Evolutionary conservation across 176 grass and related monocot species (phyloP).

Genomic region (Zoysia japonica): DNA sequence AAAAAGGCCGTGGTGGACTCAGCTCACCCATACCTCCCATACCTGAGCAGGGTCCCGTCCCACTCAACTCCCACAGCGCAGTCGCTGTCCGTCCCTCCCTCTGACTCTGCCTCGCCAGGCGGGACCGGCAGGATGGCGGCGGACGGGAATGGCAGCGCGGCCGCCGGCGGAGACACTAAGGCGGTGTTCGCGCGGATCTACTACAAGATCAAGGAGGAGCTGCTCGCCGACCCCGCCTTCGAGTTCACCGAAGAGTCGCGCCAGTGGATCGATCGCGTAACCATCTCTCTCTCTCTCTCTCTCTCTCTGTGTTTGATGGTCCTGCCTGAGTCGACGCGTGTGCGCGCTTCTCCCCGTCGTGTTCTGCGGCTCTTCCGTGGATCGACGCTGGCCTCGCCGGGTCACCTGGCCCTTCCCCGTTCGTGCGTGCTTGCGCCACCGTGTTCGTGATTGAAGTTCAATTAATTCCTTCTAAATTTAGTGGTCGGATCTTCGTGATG

Average conservation of each 20-base stretch:
- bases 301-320: too few relatives aligned
- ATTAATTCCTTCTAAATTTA: conserved; percentile 13
- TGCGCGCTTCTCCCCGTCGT: background rate
- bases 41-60: background rate
- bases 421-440: background rate
- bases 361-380: background rate
- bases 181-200: conserved; percentile 71
- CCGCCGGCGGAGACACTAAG: conserved; percentile 37
- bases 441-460: conserved; percentile 7
- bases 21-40: background rate
- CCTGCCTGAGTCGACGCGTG: background rate
- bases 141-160: conserved; percentile 30
- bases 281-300: background rate
- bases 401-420: background rate
- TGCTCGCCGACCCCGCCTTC: conserved; percentile 80
- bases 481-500: background rate
- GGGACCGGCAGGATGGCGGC: conserved; percentile 19
- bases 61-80: background rate
- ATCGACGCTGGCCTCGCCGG: background rate
- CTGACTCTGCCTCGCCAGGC: background rate
- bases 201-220: conserved; percentile 62
- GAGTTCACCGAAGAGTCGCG: conserved; percentile 73
- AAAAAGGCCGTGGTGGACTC: background rate
- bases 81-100: background rate
- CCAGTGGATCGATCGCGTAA: conserved; percentile 80